phyloP scores from a whole-genome alignment of 176 grass and related monocot species.

The Secale cereale region DNA sequence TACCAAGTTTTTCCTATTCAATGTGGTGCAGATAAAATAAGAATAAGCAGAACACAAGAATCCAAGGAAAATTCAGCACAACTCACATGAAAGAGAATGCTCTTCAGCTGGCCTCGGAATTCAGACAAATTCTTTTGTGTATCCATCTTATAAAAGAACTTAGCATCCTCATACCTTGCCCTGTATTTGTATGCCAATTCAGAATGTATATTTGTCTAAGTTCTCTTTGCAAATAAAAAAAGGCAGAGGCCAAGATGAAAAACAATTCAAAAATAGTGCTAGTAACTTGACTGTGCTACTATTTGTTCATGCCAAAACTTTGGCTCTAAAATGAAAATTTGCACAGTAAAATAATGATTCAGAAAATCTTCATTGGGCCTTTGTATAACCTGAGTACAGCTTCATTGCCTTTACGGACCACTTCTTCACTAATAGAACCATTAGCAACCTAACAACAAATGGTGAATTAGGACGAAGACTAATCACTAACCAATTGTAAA shows the following conservation, averaged over 20 bases:
- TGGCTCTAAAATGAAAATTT: conserved; percentile 15
- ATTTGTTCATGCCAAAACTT: background rate
- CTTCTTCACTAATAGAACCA: conserved; percentile 67
- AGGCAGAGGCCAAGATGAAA: background rate
- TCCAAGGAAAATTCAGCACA: background rate
- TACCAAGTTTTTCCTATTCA: conserved; percentile 89
- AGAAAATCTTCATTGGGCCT: conserved; percentile 11
- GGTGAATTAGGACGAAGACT: conserved; percentile 1
- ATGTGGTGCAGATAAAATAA: conserved; percentile 17
- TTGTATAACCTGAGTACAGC: conserved; percentile 76
- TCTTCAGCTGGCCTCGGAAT: conserved; percentile 66
- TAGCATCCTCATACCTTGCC: conserved; percentile 94
- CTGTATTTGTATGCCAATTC: conserved; percentile 45
- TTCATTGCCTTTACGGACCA: conserved; percentile 93
- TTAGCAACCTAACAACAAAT: conserved; percentile 77
- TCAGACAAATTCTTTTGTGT: conserved; percentile 85
- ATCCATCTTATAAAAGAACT: conserved; percentile 97
- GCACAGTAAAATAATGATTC: background rate
- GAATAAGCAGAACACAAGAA: conserved; percentile 7
- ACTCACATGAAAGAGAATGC: conserved; percentile 99
- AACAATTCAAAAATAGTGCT: conserved; percentile 4
- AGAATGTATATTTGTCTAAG: conserved; percentile 22
- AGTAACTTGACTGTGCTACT: background rate
- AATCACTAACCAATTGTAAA: background rate
- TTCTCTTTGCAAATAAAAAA: conserved; percentile 11